These are phyloP conservation scores for Cadophora malorum DNA, from an alignment of 2,329 filamentous ascomycete genomes.

Conservation along the genomic window DNA sequence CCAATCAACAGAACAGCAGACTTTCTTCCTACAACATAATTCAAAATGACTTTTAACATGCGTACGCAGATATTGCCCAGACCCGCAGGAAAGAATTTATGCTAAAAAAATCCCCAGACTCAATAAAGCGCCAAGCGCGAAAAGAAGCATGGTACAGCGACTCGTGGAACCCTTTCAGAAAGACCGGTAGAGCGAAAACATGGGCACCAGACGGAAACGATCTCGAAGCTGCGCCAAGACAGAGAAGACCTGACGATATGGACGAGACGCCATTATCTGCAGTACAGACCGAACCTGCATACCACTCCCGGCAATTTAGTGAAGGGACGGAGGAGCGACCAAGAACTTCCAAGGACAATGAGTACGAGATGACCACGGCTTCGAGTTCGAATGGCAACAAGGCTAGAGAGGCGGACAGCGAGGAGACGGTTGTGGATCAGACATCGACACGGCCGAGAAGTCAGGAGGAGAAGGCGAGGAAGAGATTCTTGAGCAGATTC, in stretches of 20 bases:
- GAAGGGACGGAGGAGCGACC: conserved; percentile 1
- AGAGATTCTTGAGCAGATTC: conserved; percentile 35
- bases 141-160: conserved; percentile 45
- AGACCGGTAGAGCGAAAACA: conserved; percentile 37
- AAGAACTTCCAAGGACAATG: conserved; percentile 27
- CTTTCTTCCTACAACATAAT: not conserved
- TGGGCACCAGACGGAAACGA: conserved; percentile 26
- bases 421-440: conserved; percentile 28
- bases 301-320: conserved; percentile 19
- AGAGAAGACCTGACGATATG: conserved; percentile 11
- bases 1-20: conserved; percentile 10
- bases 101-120: conserved; percentile 39
- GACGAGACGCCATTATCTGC: conserved; percentile 26
- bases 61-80: not conserved
- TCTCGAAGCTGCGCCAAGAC: conserved; percentile 26
- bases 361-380: conserved; percentile 30
- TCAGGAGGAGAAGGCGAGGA: conserved; percentile 34
- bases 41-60: conserved; percentile 14
- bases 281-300: conserved; percentile 36
- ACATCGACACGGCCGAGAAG: conserved; percentile 27
- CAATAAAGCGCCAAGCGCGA: conserved; percentile 40
- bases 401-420: conserved; percentile 30
- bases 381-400: conserved; percentile 26
- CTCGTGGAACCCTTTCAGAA: conserved; percentile 42
- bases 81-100: not conserved